Evolutionary conservation across 805 yeast genomes (phyloP).

Genomic region (Yamadazyma phyllophila): DNA sequence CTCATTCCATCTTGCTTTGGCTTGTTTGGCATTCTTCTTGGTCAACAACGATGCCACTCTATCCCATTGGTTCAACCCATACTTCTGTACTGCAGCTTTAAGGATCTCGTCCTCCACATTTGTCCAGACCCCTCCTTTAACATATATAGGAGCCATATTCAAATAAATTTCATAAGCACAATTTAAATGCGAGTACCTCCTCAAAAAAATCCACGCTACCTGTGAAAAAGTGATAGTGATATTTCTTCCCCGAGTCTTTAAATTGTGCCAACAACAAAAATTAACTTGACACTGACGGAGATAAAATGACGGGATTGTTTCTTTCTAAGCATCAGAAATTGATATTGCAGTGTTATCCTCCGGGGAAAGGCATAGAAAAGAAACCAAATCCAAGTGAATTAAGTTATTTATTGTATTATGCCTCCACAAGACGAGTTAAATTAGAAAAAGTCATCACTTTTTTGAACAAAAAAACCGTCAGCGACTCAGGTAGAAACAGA

Average conservation of each 20-base stretch:
- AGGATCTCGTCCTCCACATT: constrained; percentile 81
- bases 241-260: not conserved
- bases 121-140: constrained; percentile 90
- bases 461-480: constrained; percentile 56
- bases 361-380: constrained; percentile 82
- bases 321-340: constrained; percentile 84
- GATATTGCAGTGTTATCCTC: constrained; percentile 89
- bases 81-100: constrained; percentile 87
- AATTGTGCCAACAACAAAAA: not conserved
- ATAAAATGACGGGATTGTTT: constrained; percentile 11
- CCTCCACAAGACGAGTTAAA: constrained; percentile 84
- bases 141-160: constrained; percentile 56
- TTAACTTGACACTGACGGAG: not conserved
- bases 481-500: constrained; percentile 60
- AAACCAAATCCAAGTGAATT: constrained; percentile 91
- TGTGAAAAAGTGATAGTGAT: too few relatives aligned
- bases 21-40: constrained; percentile 86
- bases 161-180: constrained; percentile 2
- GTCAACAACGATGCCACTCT: constrained; percentile 83
- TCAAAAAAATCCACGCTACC: not conserved
- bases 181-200: constrained; percentile 2
- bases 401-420: constrained; percentile 83
- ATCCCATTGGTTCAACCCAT: constrained; percentile 94
- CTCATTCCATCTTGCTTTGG: constrained; percentile 90
- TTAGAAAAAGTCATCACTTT: constrained; percentile 80